Evolutionary conservation across 768 basidiomycete genomes (phyloP).

Genomic region (Asterophora lycoperdoides): DNA sequence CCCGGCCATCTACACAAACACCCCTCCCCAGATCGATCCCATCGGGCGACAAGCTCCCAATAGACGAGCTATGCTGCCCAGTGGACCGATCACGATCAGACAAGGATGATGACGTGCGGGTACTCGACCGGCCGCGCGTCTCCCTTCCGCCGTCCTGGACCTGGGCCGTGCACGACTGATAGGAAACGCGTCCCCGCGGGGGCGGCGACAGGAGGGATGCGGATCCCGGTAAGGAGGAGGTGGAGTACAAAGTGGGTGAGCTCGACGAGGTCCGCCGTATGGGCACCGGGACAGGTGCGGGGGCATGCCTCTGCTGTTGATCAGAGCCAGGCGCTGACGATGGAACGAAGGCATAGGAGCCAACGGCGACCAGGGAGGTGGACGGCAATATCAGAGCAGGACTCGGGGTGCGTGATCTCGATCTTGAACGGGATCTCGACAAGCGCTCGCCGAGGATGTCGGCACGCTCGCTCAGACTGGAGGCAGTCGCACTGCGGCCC

Average conservation of each 20-base stretch:
- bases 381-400: conserved; percentile 30
- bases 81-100: conserved; percentile 43
- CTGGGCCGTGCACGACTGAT: conserved; percentile 17
- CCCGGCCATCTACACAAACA: conserved; percentile 30
- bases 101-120: conserved; percentile 50
- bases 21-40: conserved; percentile 17
- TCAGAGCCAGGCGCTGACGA: too few relatives aligned
- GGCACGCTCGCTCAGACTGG: conserved; percentile 2
- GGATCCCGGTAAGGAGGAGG: conserved; percentile 16
- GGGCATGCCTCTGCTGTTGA: too few relatives aligned
- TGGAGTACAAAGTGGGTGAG: conserved; percentile 10
- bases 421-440: conserved; percentile 32
- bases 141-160: conserved; percentile 12
- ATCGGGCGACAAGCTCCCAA: conserved; percentile 28
- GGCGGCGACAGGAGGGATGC: conserved; percentile 22
- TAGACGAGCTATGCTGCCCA: conserved; percentile 20
- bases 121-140: conserved; percentile 51
- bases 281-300: conserved; percentile 17
- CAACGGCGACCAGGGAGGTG: conserved; percentile 9
- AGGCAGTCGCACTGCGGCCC: conserved; percentile 14
- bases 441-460: conserved; percentile 21
- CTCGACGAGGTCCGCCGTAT: conserved; percentile 19
- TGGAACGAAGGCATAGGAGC: too few relatives aligned
- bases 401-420: conserved; percentile 45
- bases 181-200: conserved; percentile 21